A percentile compares a stretch with the other conserved stretches of the same genome.
phyloP scores from a whole-genome alignment of 441 rosid genomes.

The Pelargonium cotyledonis region DNA sequence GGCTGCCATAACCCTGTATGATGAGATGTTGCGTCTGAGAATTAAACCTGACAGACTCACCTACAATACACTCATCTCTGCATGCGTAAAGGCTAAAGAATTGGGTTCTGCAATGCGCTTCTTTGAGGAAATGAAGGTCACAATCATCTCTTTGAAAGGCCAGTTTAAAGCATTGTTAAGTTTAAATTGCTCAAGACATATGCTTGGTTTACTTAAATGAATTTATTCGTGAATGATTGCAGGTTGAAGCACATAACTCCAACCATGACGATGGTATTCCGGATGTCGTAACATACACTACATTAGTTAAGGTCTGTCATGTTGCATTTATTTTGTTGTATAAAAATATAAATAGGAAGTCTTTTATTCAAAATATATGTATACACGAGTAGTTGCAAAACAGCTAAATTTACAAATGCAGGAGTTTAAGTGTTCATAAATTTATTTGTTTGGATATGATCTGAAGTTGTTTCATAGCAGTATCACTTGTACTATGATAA shows the following conservation, averaged over 20 bases:
- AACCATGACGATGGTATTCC: conserved; percentile 36
- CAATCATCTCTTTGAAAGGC: conserved; percentile 41
- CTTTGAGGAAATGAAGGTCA: conserved; percentile 67
- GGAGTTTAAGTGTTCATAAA: neutral
- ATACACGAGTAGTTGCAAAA: neutral
- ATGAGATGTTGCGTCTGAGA: conserved; percentile 44
- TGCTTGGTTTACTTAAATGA: conserved; percentile 18
- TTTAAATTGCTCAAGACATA: conserved; percentile 25
- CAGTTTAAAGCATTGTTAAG: conserved; percentile 35
- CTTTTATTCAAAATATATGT: neutral
- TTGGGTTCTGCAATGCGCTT: conserved; percentile 52
- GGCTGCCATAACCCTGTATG: conserved; percentile 43
- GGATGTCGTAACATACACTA: conserved; percentile 59
- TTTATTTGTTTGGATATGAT: neutral
- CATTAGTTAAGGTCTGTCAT: conserved; percentile 50
- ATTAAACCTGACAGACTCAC: conserved; percentile 58
- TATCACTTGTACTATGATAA: neutral
- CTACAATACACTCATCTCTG: conserved; percentile 56
- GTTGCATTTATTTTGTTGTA: conserved; percentile 12
- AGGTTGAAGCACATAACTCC: conserved; percentile 45
- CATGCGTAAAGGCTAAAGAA: conserved; percentile 44
- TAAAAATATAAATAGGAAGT: conserved; percentile 11
- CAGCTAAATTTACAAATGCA: neutral
- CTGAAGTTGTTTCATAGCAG: neutral
- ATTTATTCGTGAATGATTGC: conserved; percentile 20